A percentile compares a stretch with the other conserved stretches of the same genome.
Conservation (phyloP, 179 eudicot genomes). For the Beta macrorhiza region DNA sequence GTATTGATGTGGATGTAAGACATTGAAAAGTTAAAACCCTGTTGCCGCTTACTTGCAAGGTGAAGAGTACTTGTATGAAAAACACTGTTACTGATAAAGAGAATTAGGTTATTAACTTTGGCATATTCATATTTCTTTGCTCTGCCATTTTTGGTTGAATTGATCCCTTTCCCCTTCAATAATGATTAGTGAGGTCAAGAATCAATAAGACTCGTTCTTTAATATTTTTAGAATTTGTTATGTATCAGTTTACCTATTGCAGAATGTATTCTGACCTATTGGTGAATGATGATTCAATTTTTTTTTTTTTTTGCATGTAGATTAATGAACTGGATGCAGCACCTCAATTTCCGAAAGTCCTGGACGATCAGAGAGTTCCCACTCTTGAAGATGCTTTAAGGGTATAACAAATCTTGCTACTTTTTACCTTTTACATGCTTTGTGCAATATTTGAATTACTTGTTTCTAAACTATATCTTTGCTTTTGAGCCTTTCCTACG, state of each 20-base stretch:
- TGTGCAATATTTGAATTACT: neutral
- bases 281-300: neutral
- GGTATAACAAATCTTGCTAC: slow-evolving; percentile 41
- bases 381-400: slow-evolving; percentile 76
- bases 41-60: neutral
- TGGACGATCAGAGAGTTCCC: slow-evolving; percentile 46
- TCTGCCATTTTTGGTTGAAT: neutral
- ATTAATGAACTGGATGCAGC: slow-evolving; percentile 53
- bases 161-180: neutral
- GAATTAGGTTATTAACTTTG: neutral
- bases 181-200: neutral
- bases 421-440: neutral
- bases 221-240: neutral
- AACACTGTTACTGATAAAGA: neutral
- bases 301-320: slow-evolving; percentile 45
- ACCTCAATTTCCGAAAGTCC: slow-evolving; percentile 39
- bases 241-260: neutral
- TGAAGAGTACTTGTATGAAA: neutral
- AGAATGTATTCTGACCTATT: neutral
- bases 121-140: neutral
- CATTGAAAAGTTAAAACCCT: neutral
- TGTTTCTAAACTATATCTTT: neutral
- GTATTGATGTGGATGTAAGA: neutral
- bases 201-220: neutral
- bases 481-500: neutral